Base-by-base conservation (phyloP, 139 green algal genomes). In the Picochlorum sp. region DNA sequence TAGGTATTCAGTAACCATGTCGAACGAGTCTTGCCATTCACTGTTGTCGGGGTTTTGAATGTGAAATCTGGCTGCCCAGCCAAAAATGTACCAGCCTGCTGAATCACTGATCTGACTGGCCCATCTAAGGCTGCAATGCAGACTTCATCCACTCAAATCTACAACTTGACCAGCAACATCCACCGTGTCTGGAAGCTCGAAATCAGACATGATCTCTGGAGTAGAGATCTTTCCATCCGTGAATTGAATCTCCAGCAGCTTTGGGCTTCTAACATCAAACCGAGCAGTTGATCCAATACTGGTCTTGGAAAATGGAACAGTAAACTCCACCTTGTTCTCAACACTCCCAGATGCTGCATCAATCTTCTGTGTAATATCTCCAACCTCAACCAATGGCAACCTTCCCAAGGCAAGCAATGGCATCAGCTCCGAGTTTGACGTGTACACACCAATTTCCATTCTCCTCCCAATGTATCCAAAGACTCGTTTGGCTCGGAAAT, bases 391-490 rank as follows among this genome's bases (percentile, higher is more conserved):
- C 50, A 90, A 70, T 1, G 91, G 91, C 51, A 97, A 80, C 38
- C 75, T 76, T 54, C 60, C 72, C 7, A 93, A 57, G 3, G 81
- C 82, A 65, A 97, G 77, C 41, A 97, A 63, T 16, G 77, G 76
- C 1, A 91, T 61, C 23, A 97, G 77, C 69, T 94, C 85, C 4
- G 76, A 81, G 69, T 89, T 93, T 62, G 79, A 83, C 9, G 91
- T 95, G 83, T 97, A 97, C n/a, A n/a, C n/a, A 84, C 75, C 45
- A 95, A 74, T 54, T 84, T 85, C 89, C 89, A 96, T 10, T 75
- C 66, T 41, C 90, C 90, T 15, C 72, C 67, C 54, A 96, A 72
- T 62, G 62, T 70, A 14, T 61, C 49, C 4, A 23, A 16, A 2
- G 69, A 61, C 37, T 93, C 83, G 57, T 81, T 88, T 16, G 85